phyloP scores from a whole-genome alignment of 2,329 filamentous ascomycete species.

The Epichloe coenophiala region DNA sequence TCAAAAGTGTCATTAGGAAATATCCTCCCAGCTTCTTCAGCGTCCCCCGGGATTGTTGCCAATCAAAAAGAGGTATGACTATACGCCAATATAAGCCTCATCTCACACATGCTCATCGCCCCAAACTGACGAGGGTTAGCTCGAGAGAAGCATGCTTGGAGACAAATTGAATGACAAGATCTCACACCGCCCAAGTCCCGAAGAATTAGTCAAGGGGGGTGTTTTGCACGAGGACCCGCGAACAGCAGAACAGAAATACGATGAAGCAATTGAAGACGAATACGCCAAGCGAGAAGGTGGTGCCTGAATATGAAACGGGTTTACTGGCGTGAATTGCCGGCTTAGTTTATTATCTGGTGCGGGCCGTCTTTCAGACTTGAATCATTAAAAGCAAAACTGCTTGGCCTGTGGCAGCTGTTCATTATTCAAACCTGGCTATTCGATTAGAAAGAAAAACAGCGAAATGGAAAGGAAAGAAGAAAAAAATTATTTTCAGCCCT shows the following conservation, averaged over 20 bases:
- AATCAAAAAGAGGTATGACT: conserved; percentile 56
- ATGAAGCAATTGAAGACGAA: conserved; percentile 49
- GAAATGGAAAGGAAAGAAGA: too few species aligned
- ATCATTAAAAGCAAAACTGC: neutral
- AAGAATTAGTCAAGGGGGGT: conserved; percentile 68
- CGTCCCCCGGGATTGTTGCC: conserved; percentile 66
- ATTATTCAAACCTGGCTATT: too few species aligned
- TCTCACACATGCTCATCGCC: neutral
- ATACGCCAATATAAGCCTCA: neutral
- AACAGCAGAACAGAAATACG: conserved; percentile 41
- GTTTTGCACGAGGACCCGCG: conserved; percentile 60
- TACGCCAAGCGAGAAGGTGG: conserved; percentile 51
- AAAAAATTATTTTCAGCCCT: too few species aligned
- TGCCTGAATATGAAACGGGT: conserved; percentile 26
- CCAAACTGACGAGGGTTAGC: conserved; percentile 20
- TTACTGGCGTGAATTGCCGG: too few species aligned
- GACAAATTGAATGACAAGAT: conserved; percentile 83
- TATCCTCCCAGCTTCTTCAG: conserved; percentile 68
- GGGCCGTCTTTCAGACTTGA: neutral
- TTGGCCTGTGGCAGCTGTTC: too few species aligned
- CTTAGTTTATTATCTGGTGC: neutral
- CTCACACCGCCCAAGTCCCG: conserved; percentile 60
- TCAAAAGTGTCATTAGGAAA: conserved; percentile 47
- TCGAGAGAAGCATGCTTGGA: conserved; percentile 77
- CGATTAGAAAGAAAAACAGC: too few species aligned